phyloP scores from a whole-genome alignment of 2,329 filamentous ascomycete species.

The Cercospora sesami region DNA sequence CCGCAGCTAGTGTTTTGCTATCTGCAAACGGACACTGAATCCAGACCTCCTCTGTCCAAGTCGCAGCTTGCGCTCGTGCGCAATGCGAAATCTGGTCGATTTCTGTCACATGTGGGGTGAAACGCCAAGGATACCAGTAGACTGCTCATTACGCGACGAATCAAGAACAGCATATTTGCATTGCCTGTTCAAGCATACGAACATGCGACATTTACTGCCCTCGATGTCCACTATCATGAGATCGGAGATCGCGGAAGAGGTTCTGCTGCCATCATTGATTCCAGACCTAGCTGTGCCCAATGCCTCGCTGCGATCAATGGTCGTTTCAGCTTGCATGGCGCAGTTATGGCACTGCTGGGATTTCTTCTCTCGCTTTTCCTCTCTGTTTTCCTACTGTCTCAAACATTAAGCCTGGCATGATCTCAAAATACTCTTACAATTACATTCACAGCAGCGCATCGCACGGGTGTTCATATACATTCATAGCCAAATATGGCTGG shows the following conservation, averaged over 20 bases:
- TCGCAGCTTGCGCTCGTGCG: background rate
- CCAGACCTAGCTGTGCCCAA: background rate
- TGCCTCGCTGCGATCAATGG: background rate
- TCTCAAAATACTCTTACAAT: background rate
- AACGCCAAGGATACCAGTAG: conserved; percentile 6
- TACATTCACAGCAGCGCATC: background rate
- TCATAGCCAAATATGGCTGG: conserved; percentile 8
- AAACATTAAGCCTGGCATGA: conserved; percentile 3
- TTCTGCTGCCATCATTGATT: background rate
- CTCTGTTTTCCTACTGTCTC: background rate
- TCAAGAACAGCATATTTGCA: background rate
- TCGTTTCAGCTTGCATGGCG: background rate
- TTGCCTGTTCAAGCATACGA: background rate
- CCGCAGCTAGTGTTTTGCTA: background rate
- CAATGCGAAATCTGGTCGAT: background rate
- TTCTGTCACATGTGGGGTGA: background rate
- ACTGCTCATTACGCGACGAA: background rate
- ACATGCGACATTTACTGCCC: background rate
- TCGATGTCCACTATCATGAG: background rate
- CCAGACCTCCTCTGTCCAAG: background rate
- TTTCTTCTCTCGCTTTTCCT: background rate
- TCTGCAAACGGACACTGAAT: background rate
- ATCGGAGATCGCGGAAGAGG: background rate
- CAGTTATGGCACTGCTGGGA: background rate
- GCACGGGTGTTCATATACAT: background rate